Evolutionary conservation across 2,329 filamentous ascomycete species (phyloP).

Genomic region (Coniosporium uncinatum): DNA sequence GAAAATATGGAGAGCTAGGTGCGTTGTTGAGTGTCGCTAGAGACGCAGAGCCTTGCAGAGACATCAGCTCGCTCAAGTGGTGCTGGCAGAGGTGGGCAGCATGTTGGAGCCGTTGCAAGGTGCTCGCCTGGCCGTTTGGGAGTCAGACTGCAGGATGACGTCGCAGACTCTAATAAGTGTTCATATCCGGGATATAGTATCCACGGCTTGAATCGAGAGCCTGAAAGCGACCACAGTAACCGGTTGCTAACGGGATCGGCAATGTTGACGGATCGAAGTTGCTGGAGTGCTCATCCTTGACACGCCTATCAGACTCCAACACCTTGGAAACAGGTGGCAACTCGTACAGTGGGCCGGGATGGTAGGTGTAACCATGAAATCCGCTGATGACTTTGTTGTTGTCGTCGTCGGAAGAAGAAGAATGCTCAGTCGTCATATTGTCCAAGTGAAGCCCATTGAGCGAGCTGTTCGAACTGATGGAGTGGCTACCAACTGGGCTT

Average conservation of each 20-base stretch:
- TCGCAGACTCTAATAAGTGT: too few relatives aligned
- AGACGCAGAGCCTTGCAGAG: too few relatives aligned
- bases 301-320: background rate
- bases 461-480: slow-evolving; percentile 36
- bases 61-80: too few relatives aligned
- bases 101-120: too few relatives aligned
- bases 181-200: slow-evolving; percentile 33
- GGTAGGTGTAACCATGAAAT: slow-evolving; percentile 39
- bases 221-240: slow-evolving; percentile 24
- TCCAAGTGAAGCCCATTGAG: slow-evolving; percentile 31
- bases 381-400: slow-evolving; percentile 28
- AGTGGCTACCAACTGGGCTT: slow-evolving; percentile 31
- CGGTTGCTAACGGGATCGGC: slow-evolving; percentile 25
- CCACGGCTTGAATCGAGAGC: slow-evolving; percentile 39
- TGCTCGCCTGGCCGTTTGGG: too few relatives aligned
- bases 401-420: slow-evolving; percentile 21
- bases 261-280: slow-evolving; percentile 17
- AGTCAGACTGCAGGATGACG: too few relatives aligned
- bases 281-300: background rate
- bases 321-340: slow-evolving; percentile 20
- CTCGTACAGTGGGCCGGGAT: slow-evolving; percentile 36
- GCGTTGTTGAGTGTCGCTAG: too few relatives aligned
- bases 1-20: too few relatives aligned
- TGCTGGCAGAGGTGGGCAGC: too few relatives aligned
- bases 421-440: slow-evolving; percentile 31